Percentiles rank a stretch among this genome's conserved stretches.
Conservation (phyloP, 2,329 filamentous ascomycete species). For the Xylariaceae sp. region DNA sequence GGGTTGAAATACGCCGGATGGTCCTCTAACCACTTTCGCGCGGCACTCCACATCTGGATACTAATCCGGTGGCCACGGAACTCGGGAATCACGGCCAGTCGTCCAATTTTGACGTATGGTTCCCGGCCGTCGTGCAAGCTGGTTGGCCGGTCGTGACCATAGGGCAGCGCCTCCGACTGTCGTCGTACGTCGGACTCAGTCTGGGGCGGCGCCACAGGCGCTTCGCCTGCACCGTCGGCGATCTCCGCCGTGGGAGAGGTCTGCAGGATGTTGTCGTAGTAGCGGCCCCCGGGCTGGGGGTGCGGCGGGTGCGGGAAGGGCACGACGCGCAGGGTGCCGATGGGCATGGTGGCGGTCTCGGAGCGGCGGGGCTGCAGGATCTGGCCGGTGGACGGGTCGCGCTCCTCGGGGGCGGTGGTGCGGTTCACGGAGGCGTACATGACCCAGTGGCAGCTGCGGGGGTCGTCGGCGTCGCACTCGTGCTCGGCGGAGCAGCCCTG, state of each 20-base stretch:
- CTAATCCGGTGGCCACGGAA: slow-evolving; percentile 65
- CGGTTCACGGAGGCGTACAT: slow-evolving; percentile 64
- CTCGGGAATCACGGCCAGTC: slow-evolving; percentile 64
- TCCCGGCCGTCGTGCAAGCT: slow-evolving; percentile 58
- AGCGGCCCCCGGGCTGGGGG: slow-evolving; percentile 46
- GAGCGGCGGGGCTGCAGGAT: slow-evolving; percentile 39
- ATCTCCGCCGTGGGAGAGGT: neutral
- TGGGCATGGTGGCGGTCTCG: slow-evolving; percentile 46
- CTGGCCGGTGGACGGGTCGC: slow-evolving; percentile 37
- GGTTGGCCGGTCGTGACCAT: slow-evolving; percentile 39
- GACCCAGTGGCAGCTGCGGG: slow-evolving; percentile 80
- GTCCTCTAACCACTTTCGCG: slow-evolving; percentile 61
- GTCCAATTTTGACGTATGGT: slow-evolving; percentile 77
- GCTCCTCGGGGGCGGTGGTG: slow-evolving; percentile 35
- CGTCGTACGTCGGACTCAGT: slow-evolving; percentile 16
- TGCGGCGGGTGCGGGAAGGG: slow-evolving; percentile 73
- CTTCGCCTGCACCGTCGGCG: neutral
- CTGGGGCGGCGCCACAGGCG: neutral
- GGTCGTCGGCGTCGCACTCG: slow-evolving; percentile 79
- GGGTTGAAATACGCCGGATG: slow-evolving; percentile 56
- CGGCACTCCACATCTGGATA: slow-evolving; percentile 61
- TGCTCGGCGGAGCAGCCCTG: slow-evolving; percentile 56
- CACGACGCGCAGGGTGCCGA: slow-evolving; percentile 74
- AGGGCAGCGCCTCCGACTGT: slow-evolving; percentile 18
- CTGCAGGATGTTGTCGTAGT: slow-evolving; percentile 40